A percentile compares a stretch with the other conserved stretches of the same genome.
These are phyloP conservation scores for Alternaria tenuissima DNA, from an alignment of 2,329 filamentous ascomycete species.

Conservation along the genomic window DNA sequence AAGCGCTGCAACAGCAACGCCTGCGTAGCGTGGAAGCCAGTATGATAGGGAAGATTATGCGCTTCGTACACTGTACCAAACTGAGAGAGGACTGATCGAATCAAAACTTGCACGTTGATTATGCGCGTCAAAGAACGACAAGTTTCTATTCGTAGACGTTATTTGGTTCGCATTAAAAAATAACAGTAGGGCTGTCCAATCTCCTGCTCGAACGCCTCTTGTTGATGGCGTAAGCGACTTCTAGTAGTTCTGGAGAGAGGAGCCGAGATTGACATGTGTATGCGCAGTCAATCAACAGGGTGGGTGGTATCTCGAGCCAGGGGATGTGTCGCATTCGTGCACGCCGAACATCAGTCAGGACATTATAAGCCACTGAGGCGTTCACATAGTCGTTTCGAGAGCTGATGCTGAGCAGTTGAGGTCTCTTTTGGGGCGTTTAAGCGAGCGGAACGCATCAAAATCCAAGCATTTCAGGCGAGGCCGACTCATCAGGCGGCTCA, in stretches of 20 bases:
- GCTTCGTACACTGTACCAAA: background rate
- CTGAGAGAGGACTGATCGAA: background rate
- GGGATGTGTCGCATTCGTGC: background rate
- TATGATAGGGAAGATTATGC: background rate
- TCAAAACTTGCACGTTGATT: background rate
- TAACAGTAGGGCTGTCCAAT: background rate
- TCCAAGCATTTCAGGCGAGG: constrained; percentile 5
- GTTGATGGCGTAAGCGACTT: background rate
- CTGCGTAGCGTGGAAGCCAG: background rate
- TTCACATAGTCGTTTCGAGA: background rate
- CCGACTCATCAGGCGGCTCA: constrained; percentile 16
- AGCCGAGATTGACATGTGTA: background rate
- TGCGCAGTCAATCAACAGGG: background rate
- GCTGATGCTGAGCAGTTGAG: constrained; percentile 8
- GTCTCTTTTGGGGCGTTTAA: constrained; percentile 1
- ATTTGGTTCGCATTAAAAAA: constrained; percentile 3
- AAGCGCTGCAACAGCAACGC: background rate
- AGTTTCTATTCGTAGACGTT: constrained; percentile 1
- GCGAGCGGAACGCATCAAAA: constrained; percentile 1
- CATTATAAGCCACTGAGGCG: constrained; percentile 7
- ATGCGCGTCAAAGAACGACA: background rate
- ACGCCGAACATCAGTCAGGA: background rate
- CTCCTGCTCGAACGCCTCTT: background rate
- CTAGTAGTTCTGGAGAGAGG: background rate
- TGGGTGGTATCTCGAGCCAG: background rate